A percentile compares a stretch with the other conserved stretches of the same genome.
Conservation (phyloP, 2,329 filamentous ascomycete genomes). For the Helicocarpus griseus region DNA sequence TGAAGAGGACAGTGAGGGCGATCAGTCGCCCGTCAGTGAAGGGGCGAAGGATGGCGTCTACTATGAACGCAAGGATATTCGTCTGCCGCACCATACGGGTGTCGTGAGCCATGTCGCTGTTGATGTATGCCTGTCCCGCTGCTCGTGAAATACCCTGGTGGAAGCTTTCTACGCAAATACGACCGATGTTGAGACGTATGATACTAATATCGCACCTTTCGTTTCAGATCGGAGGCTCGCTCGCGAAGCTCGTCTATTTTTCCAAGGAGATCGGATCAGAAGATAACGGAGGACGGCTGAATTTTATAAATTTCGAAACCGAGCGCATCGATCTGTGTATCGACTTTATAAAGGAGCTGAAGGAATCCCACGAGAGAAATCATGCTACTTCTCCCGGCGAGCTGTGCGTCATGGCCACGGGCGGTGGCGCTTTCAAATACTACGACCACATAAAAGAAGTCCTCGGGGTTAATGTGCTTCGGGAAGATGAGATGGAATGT, state of each 20-base stretch:
- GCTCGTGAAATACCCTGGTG: no score
- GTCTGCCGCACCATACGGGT: conserved; percentile 89
- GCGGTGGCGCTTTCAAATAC: conserved; percentile 92
- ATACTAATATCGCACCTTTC: not conserved
- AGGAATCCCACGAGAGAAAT: conserved; percentile 66
- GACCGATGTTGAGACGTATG: conserved; percentile 1
- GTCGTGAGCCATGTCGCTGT: conserved; percentile 95
- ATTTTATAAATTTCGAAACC: conserved; percentile 95
- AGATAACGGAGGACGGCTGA: conserved; percentile 78
- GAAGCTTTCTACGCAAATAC: not conserved
- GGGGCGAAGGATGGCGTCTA: conserved; percentile 46
- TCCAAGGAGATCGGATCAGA: conserved; percentile 72
- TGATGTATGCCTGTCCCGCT: conserved; percentile 58
- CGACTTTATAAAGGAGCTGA: conserved; percentile 77
- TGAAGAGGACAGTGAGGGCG: conserved; percentile 58
- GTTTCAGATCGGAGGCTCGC: conserved; percentile 77
- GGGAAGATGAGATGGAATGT: conserved; percentile 98
- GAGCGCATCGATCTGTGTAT: conserved; percentile 89
- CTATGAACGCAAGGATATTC: conserved; percentile 81
- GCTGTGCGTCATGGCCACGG: conserved; percentile 88
- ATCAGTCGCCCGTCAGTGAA: conserved; percentile 27
- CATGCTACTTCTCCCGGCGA: conserved; percentile 59
- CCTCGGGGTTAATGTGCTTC: conserved; percentile 74
- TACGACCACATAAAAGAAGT: conserved; percentile 82
- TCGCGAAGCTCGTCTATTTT: conserved; percentile 96